phyloP scores from a whole-genome alignment of 2,329 filamentous ascomycete genomes.

The Ophiosphaerella korrae region DNA sequence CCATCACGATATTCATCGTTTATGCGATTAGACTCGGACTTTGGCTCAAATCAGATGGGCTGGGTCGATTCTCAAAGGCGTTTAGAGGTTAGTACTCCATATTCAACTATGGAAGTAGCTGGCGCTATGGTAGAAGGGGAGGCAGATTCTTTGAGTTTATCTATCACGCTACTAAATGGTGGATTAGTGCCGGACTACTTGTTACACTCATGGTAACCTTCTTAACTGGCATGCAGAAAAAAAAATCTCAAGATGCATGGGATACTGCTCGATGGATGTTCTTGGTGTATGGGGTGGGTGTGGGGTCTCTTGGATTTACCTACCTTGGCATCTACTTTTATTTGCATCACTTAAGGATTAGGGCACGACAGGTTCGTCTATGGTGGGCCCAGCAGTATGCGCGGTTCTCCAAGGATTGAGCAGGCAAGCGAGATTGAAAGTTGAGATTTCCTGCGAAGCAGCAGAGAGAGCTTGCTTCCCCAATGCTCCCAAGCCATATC shows the following conservation, averaged over 20 bases:
- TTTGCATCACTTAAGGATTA: too few relatives aligned
- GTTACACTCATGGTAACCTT: background rate
- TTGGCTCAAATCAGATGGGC: conserved; percentile 2
- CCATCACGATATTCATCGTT: conserved; percentile 5
- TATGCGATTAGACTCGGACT: conserved; percentile 1
- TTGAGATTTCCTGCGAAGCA: too few relatives aligned
- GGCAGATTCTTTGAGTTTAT: background rate
- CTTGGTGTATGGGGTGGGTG: too few relatives aligned
- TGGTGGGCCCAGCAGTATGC: too few relatives aligned
- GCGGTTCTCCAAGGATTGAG: too few relatives aligned
- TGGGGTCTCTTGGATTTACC: too few relatives aligned
- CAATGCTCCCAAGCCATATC: too few relatives aligned
- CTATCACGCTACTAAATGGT: background rate
- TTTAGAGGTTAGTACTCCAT: conserved; percentile 2
- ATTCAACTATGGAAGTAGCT: background rate
- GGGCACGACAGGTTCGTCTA: too few relatives aligned
- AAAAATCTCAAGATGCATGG: background rate
- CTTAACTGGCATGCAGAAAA: background rate
- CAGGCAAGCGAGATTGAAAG: too few relatives aligned
- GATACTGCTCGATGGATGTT: background rate
- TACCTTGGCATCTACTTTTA: too few relatives aligned
- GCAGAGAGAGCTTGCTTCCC: too few relatives aligned
- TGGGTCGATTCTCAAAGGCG: background rate
- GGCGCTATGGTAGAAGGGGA: background rate
- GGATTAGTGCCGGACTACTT: background rate